Evolutionary conservation across 768 basidiomycete species (phyloP), one percentile per base, ranked within the genome.

Genomic region (Collybia sp.): DNA sequence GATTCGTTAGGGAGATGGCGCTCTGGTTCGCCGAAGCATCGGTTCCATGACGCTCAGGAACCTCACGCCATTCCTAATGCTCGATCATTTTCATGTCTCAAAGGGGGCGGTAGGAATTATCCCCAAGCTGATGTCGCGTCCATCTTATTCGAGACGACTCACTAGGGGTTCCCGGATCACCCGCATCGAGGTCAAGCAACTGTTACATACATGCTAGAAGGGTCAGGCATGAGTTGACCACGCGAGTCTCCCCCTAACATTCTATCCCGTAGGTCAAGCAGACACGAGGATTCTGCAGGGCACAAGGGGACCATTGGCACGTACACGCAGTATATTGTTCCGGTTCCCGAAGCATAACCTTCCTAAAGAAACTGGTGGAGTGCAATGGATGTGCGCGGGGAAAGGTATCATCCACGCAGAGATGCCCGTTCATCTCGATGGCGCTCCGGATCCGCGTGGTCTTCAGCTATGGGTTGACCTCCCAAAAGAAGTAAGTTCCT

Each of bases 371-470:
- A 59, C 83, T 8, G 94, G 94, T 3, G 95, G 93, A 41, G 84
- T 96, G 1, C 94, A 97, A 58, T 96, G 93, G 91, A 95, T 95
- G 93, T 83, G 78, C 62, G 87, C 87, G 12, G 86, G 84, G 46
- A 67, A 79, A 57, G 88, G 88, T 40, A 88, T 88, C 55, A 83
- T 89, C 30, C 87, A 90, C 50, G 83, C 86, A 1, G 86, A 89
- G 69, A 96, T 96, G 89, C 95, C 95, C 2, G 72, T 92, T 5
- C 83, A 88, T 48, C 79, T 48, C 10, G 53, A 73, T 1, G 86
- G 84, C 12, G 56, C 69, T 1, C 83, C 87, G 0, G 82, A 89
- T 42, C 89, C 92, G 2, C 72, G 76, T 25, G 94, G 93, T 5
- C 73, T 97, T 18, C 93, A 96, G 58, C 77, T 96, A 40, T 93